Evolutionary conservation across 106 monocot genomes (phyloP).

Genomic region (Acorus gramineus): DNA sequence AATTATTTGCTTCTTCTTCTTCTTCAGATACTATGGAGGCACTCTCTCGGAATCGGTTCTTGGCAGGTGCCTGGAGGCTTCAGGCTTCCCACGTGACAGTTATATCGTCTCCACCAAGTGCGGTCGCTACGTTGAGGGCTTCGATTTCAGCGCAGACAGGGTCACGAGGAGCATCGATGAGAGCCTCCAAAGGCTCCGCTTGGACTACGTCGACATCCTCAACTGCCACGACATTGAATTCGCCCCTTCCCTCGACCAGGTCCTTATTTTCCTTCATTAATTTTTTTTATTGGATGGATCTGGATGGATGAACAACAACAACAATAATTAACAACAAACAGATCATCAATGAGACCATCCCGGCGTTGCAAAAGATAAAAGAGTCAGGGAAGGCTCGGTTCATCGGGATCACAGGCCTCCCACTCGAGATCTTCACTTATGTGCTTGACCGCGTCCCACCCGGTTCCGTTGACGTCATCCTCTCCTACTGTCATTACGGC

Average conservation of each 20-base stretch:
- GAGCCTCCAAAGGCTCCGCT: conserved; percentile 55
- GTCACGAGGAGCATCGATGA: conserved; percentile 77
- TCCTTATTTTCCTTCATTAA: neutral
- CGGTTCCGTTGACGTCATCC: conserved; percentile 74
- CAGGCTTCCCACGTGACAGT: conserved; percentile 38
- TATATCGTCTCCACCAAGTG: conserved; percentile 81
- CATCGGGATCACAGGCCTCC: conserved; percentile 79
- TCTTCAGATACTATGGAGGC: conserved; percentile 71
- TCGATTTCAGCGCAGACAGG: conserved; percentile 82
- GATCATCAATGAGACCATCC: conserved; percentile 92
- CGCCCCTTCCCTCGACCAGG: conserved; percentile 69
- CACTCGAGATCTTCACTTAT: conserved; percentile 56
- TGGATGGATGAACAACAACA: no score
- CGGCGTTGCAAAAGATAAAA: conserved; percentile 67
- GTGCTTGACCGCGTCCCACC: conserved; percentile 71
- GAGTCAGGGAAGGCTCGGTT: conserved; percentile 62
- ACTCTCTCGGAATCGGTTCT: conserved; percentile 85
- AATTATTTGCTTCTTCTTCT: neutral
- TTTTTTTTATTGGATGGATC: neutral
- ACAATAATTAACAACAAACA: conserved; percentile 1
- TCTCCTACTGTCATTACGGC: conserved; percentile 86
- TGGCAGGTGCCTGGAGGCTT: conserved; percentile 52
- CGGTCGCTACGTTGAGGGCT: conserved; percentile 70
- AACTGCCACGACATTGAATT: conserved; percentile 98
- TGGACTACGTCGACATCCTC: conserved; percentile 89